phyloP scores from a whole-genome alignment of 306 rosid genomes.

The Sphenostylis stenocarpa region DNA sequence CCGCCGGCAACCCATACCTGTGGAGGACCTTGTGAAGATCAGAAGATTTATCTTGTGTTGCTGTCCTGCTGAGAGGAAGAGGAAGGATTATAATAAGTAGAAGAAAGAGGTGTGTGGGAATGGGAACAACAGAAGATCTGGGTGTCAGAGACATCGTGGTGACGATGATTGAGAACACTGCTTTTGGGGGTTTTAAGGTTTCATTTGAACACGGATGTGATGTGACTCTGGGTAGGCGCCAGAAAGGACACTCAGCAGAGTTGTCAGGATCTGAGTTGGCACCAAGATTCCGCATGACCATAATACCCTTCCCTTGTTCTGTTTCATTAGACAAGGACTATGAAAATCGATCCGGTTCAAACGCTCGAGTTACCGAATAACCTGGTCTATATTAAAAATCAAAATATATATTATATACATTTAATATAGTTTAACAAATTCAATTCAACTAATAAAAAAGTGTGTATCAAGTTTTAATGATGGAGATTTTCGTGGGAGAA shows the following conservation, averaged over 20 bases:
- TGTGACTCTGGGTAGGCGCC: neutral
- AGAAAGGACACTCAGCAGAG: neutral
- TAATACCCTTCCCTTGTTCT: neutral
- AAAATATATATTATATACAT: too few species aligned
- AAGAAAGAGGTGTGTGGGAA: slow-evolving; percentile 21
- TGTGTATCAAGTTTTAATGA: too few species aligned
- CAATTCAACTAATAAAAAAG: too few species aligned
- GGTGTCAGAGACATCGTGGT: slow-evolving; percentile 48
- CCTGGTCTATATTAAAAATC: too few species aligned
- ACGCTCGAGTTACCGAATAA: too few species aligned
- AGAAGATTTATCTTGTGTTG: neutral
- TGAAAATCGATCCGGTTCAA: too few species aligned
- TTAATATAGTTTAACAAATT: too few species aligned
- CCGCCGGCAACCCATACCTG: slow-evolving; percentile 66
- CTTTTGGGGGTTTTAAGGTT: slow-evolving; percentile 31
- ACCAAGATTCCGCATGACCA: neutral
- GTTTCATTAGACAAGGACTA: too few species aligned
- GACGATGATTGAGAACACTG: neutral
- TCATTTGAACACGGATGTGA: neutral
- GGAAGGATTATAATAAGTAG: neutral
- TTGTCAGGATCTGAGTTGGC: neutral
- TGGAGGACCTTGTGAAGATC: slow-evolving; percentile 51
- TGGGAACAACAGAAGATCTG: neutral
- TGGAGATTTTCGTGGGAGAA: too few species aligned
- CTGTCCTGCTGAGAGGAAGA: slow-evolving; percentile 29